Percentiles rank a stretch among this genome's conserved stretches.
Evolutionary conservation across 2,329 filamentous ascomycete species (phyloP).

Genomic region (Neopestalotiopsis sp.): DNA sequence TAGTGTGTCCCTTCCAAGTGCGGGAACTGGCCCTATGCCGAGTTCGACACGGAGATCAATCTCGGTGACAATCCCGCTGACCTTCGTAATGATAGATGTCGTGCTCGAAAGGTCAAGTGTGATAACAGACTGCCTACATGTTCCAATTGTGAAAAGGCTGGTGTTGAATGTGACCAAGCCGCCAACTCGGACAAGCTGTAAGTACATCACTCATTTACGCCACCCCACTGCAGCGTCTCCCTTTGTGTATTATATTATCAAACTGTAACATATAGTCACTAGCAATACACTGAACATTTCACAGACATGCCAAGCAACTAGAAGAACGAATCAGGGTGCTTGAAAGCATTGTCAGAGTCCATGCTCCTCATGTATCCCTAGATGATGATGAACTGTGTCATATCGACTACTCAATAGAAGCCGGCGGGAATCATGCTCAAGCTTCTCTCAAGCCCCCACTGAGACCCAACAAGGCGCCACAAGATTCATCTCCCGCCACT

Average conservation of each 20-base stretch:
- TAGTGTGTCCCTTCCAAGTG: background rate
- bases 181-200: constrained; percentile 13
- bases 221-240: background rate
- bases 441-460: too few relatives aligned
- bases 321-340: constrained; percentile 10
- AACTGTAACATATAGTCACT: background rate
- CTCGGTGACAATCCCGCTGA: background rate
- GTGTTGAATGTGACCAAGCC: constrained; percentile 15
- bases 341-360: constrained; percentile 2
- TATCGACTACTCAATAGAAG: background rate
- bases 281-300: background rate
- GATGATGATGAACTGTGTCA: background rate
- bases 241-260: background rate
- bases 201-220: background rate
- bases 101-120: constrained; percentile 81
- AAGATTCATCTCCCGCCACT: background rate
- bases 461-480: background rate
- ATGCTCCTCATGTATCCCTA: constrained; percentile 5
- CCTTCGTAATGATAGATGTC: background rate
- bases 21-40: background rate
- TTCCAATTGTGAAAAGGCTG: constrained; percentile 69
- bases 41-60: background rate
- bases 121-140: constrained; percentile 95
- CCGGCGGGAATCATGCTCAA: constrained; percentile 1
- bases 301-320: constrained; percentile 8